Evolutionary conservation across 345 rosid genomes (phyloP), one percentile per base, ranked within the genome.

Genomic region (Populus nigra): DNA sequence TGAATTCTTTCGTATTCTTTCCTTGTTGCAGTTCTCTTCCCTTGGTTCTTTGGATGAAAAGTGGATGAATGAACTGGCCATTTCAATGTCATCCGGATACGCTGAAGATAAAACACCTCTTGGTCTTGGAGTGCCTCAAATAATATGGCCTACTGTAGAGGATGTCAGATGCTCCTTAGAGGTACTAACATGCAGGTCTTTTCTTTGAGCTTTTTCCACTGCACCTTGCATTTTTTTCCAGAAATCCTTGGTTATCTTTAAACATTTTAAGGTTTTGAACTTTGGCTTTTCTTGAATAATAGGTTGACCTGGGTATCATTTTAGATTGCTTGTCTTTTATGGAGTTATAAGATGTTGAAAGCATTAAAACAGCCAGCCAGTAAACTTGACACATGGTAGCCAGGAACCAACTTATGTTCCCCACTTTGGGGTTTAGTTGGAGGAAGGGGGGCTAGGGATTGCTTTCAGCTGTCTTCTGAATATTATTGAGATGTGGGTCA

Each of bases 91-190:
- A 68, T 86, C 94, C 25, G 99, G 98, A 77, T 53, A 77, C 29
- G 82, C 90, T 62, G 97, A 93, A 83, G 98, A 91, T 75, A 90
- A 86, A 83, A 78, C 81, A 69, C 91, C 91, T 71, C 98, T 93
- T 41, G 98, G 98, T 65, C 90, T 75, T 55, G 98, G 94, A 47
- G 90, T 88, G 79, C 91, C 98, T 12, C 77, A 72, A 82, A 92
- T 96, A 73, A 84, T 96, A 86, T 93, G 99, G 99, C 99, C 99
- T 68, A 87, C 90, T 7, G 96, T 92, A 74, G 98, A 96, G 83
- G 94, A 93, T 82, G 92, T 93, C 82, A 86, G 98, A 82, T 91
- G 93, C 87, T 96, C 96, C 65, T 83, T 90, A 86, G 97, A 96
- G 97, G 98, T 95, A 89, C 73, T 72, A 69, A 78, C 75, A 23